Percentiles rank a stretch among this genome's conserved stretches.
Conservation (phyloP, 2,329 filamentous ascomycete species). For the Alternaria triticina region DNA sequence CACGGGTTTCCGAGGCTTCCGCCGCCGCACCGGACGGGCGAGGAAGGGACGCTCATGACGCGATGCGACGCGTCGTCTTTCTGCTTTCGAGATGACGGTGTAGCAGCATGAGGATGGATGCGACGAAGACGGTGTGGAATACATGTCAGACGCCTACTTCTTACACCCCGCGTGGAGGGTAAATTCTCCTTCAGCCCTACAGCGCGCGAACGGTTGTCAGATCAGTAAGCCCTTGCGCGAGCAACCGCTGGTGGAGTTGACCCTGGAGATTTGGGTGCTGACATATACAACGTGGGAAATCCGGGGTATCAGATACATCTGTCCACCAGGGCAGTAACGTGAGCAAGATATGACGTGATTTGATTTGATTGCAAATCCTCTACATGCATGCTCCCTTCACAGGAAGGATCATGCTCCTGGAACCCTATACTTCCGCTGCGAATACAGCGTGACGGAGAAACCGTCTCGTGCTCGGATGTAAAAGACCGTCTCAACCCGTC, state of each 20-base stretch:
- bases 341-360: not conserved
- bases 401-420: not conserved
- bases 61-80: not conserved
- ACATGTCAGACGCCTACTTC: not conserved
- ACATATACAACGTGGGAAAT: constrained; percentile 17
- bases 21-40: not conserved
- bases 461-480: not conserved
- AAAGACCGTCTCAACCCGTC: not conserved
- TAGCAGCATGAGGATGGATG: not conserved
- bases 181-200: constrained; percentile 24
- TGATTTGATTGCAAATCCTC: not conserved
- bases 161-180: constrained; percentile 20
- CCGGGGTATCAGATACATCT: constrained; percentile 17
- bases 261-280: constrained; percentile 33
- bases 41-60: not conserved
- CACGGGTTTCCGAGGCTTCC: not conserved
- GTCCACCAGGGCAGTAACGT: not conserved
- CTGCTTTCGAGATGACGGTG: not conserved
- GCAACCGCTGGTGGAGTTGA: constrained; percentile 26
- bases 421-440: not conserved
- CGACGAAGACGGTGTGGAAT: not conserved
- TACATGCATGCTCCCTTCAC: not conserved
- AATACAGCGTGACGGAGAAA: not conserved
- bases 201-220: constrained; percentile 20
- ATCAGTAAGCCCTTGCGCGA: constrained; percentile 37